phyloP scores from a whole-genome alignment of 768 basidiomycete species.

The Rhodotorula babjevae region DNA sequence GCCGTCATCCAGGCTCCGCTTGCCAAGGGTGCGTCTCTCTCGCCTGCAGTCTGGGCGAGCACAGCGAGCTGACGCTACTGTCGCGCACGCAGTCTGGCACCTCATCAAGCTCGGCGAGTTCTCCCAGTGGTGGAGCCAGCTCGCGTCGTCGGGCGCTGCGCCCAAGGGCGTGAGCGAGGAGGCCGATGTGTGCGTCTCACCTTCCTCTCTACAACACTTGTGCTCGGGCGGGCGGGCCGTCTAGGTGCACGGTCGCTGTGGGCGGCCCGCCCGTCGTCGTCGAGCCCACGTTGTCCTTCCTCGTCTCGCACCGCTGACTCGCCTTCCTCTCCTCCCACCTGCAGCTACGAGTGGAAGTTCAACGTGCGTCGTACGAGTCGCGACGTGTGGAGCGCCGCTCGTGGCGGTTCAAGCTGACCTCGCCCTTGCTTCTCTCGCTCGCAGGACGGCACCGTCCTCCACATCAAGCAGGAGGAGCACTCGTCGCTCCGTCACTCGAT shows the following conservation, averaged over 20 bases:
- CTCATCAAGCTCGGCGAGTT: slow-evolving; percentile 43
- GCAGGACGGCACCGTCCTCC: slow-evolving; percentile 42
- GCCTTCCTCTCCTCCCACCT: no score
- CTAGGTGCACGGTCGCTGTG: no score
- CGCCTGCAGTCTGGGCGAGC: no score
- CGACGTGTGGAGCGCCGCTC: background rate
- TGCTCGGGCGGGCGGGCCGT: no score
- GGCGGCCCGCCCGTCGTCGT: no score
- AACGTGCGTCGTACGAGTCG: slow-evolving; percentile 23
- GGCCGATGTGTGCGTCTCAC: slow-evolving; percentile 29
- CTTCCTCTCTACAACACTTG: no score
- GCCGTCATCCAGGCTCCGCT: slow-evolving; percentile 40
- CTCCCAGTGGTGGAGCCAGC: slow-evolving; percentile 35
- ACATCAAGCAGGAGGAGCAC: slow-evolving; percentile 46
- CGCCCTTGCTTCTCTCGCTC: background rate
- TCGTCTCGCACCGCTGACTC: no score
- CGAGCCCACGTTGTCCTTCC: no score
- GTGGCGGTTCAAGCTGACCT: background rate
- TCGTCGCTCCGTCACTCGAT: slow-evolving; percentile 43
- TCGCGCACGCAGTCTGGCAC: slow-evolving; percentile 36
- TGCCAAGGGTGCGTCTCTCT: background rate
- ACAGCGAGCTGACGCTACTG: no score
- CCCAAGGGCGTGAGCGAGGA: slow-evolving; percentile 38
- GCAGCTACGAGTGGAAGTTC: slow-evolving; percentile 39
- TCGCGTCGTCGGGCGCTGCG: slow-evolving; percentile 29